Evolutionary conservation across 73 alveolate species (phyloP).

Genomic region (Paramecium sexaurelia): DNA sequence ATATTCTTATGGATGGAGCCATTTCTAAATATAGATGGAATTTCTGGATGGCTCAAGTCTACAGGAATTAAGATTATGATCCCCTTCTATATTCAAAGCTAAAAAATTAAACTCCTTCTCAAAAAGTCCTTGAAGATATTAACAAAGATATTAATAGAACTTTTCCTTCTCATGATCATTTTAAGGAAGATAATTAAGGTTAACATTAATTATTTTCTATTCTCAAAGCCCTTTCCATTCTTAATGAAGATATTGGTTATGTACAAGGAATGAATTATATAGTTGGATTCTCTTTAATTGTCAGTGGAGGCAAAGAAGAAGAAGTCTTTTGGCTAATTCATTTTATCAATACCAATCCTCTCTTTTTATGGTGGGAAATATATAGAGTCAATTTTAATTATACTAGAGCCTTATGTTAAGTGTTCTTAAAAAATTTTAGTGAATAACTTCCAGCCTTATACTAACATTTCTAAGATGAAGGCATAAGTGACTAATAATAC

Average conservation of each 20-base stretch:
- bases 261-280: slow-evolving; percentile 44
- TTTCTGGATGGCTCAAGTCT: slow-evolving; percentile 42
- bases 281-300: slow-evolving; percentile 28
- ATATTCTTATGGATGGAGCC: slow-evolving; percentile 17
- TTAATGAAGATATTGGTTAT: slow-evolving; percentile 14
- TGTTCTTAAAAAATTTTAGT: background rate
- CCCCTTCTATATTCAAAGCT: background rate
- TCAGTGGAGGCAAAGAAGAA: slow-evolving; percentile 39
- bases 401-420: background rate
- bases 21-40: slow-evolving; percentile 2
- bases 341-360: background rate
- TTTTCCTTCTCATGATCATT: background rate
- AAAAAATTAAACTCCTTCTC: background rate
- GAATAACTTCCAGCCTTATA: background rate
- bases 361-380: background rate
- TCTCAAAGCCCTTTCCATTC: slow-evolving; percentile 15
- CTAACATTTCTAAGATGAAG: background rate
- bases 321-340: slow-evolving; percentile 43
- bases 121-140: background rate
- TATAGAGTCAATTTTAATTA: background rate
- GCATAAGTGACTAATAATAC: background rate
- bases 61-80: background rate
- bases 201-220: background rate
- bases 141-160: slow-evolving; percentile 23
- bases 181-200: background rate